Evolutionary conservation across 306 rosid species (phyloP).

Genomic region (Fagus crenata): DNA sequence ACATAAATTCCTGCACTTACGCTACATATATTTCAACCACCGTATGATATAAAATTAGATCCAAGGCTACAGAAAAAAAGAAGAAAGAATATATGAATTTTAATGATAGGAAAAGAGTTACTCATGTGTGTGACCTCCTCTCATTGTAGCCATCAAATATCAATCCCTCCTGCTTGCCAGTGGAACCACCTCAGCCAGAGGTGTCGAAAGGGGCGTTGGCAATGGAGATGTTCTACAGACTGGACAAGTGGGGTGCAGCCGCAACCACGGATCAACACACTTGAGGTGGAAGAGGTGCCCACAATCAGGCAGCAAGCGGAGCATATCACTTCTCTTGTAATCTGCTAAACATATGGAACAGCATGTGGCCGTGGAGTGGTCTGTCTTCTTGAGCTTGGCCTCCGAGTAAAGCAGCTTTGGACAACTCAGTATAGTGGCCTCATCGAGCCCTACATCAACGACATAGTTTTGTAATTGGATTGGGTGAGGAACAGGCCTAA

Average conservation of each 20-base stretch:
- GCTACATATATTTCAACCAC: not conserved
- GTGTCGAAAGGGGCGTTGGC: slow-evolving; percentile 88
- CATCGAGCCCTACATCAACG: slow-evolving; percentile 71
- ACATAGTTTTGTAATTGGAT: slow-evolving; percentile 42
- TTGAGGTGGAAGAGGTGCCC: slow-evolving; percentile 66
- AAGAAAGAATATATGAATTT: not conserved
- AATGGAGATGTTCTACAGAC: slow-evolving; percentile 87
- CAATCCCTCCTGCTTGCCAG: slow-evolving; percentile 60
- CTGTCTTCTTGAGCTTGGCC: slow-evolving; percentile 47
- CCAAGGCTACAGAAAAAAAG: slow-evolving; percentile 10
- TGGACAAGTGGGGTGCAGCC: slow-evolving; percentile 84
- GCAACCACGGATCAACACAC: slow-evolving; percentile 87
- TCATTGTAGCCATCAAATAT: slow-evolving; percentile 8
- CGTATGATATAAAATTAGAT: not conserved
- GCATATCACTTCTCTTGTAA: slow-evolving; percentile 56
- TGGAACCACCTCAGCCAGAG: slow-evolving; percentile 90
- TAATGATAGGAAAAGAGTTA: slow-evolving; percentile 17
- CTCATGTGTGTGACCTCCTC: not conserved
- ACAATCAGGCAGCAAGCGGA: slow-evolving; percentile 78
- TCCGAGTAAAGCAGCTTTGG: slow-evolving; percentile 76
- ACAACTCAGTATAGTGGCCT: slow-evolving; percentile 57
- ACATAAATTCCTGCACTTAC: not conserved
- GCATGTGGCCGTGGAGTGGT: slow-evolving; percentile 47
- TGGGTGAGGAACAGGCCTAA: slow-evolving; percentile 17
- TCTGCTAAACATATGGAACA: slow-evolving; percentile 86